Base-by-base conservation (phyloP, 176 grass and related monocot species). In the Musa itinerans region DNA sequence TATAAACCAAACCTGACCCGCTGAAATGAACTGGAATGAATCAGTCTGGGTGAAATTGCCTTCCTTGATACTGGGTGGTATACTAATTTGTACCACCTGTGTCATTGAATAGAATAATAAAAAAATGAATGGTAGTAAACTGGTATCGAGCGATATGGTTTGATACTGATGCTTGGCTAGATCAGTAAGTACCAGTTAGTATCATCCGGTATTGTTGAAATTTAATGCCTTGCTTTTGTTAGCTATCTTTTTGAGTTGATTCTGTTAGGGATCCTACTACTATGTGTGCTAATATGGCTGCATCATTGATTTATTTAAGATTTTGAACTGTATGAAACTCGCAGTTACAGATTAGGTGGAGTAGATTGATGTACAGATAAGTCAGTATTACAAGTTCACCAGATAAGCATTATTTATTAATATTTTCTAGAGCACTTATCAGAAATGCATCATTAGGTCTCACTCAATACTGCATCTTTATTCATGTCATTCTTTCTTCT, bases 401-500 rank as follows among this genome's bases (percentile, higher is more conserved):
- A 50, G 68, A 70, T 70, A 50, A 51, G 34, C 43, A 19, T 70
- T 15, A 10, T n/a, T 50, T 15, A 29, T 48, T 50, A 20, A n/a
- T 70, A 20, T 19, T 51, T 50, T 50, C 68, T 50, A 21, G 10
- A 19, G 16, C 19, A 65, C 10, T 65, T 65, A 2, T 26, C 23
- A 26, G 63, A 26, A 65, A 23, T 65, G 10, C 13, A 43, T 43
- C 34, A 43, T 50, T 19, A n/a, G 48, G 16, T 20, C 50, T 48
- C 25, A 12, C 43, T 53, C 27, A 23, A 73, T 56, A 10, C 53
- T 26, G 53, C 20, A 56, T 24, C 20, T 57, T 54, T 73, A 11
- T 73, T 54, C 51, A 24, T 73, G 50, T 78, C 16, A 9, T 75
- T 86, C 70, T 10, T 86, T 20, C 62, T 71, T 16, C 50, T 68